Base-by-base conservation (phyloP, 1,139 yeast genomes). In the Kodamaea fungicola region DNA sequence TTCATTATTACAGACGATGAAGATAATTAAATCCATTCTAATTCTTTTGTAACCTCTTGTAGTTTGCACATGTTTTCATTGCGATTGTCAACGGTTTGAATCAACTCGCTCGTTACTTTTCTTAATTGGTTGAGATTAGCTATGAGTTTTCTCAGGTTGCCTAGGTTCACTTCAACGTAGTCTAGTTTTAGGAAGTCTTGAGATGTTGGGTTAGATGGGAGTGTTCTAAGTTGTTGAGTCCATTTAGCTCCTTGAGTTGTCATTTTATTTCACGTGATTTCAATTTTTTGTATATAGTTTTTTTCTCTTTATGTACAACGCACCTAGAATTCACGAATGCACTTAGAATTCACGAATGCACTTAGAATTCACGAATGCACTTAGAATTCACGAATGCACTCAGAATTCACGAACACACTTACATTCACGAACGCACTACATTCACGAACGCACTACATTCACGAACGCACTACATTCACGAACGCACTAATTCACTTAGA, bases 101-200 rank as follows among this genome's bases (percentile, higher is more conserved):
- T 45, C 33, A 53, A 52, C n/a, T 43, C 47, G 3, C 47, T 43
- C 26, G 61, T 55, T 7, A 52, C 43, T 2, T 42, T 44, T 10
- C 59, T 49, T 33, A 66, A 51, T 10, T 51, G 50, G 33, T 57
- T 52, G 34, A 70, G 42, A 42, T 66, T 64, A 13, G 43, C 35
- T 24, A 71, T 71, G 30, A 71, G 50, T 42, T 64, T 66, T 13
- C 76, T 51, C 25, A 72, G 67, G 44, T 71, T 71, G 51, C 67
- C 67, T 37, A 71, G 53, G 43, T 71, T 71, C 29, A 64, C 68
- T 19, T 69, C 75, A n/a, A 71, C 59, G 42, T 69, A 71, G 37
- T 71, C 76, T 1, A 64, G 52, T 40, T 67, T 68, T 38, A 71
- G 55, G 41, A 61, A 57, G 45, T 71, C 76, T 34, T 67, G 62